Base-by-base conservation (phyloP, 2,329 filamentous ascomycete genomes). In the Botrytis sinoallii region DNA sequence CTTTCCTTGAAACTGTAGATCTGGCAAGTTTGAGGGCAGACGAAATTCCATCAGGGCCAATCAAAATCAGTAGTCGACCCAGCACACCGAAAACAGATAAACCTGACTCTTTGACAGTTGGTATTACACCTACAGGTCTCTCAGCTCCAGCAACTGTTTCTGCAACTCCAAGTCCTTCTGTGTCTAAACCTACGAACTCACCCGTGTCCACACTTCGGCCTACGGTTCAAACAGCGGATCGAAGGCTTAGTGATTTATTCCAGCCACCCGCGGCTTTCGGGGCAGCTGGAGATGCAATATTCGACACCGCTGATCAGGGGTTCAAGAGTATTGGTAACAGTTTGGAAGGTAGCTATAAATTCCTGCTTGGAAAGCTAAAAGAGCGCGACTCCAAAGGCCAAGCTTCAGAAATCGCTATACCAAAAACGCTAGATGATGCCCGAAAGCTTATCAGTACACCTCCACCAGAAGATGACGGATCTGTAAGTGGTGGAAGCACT, bases 1-100 rank as follows among this genome's bases (percentile, higher is more conserved):
- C 92, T 70, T 99, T 99, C 80, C 85, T 99, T 22, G 93, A 98
- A 80, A 98, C 95, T 0, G 96, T 99, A 42, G 96, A 99, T 81
- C 86, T 99, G 38, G 93, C 95, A 10, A 97, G 93, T 40, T 85
- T 99, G 10, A 90, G 94, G 70, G 91, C 91, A 9, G 93, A 97
- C 76, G 94, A 97, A 81, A 83, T 86, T 29, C 91, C 89, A 25
- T 90, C 91, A 61, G 90, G 92, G 0, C 91, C 91, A 16, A 83
- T 85, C 29, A 94, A 92, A 81, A 76, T 84, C 75, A 77, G 86
- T 16, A 85, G 82, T 75, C 80, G 84, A 35, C 84, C 88, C 1
- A 84, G 84, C 14, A 88, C 84, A 9, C 84, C 87, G 1, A 86
- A 82, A 76, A 42, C 74, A 57, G 79, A 79, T 10, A 79, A 76